Percentiles rank a stretch among this genome's conserved stretches.
Conservation (phyloP, 2,329 filamentous ascomycete genomes). For the Pleoardoris graminearum region DNA sequence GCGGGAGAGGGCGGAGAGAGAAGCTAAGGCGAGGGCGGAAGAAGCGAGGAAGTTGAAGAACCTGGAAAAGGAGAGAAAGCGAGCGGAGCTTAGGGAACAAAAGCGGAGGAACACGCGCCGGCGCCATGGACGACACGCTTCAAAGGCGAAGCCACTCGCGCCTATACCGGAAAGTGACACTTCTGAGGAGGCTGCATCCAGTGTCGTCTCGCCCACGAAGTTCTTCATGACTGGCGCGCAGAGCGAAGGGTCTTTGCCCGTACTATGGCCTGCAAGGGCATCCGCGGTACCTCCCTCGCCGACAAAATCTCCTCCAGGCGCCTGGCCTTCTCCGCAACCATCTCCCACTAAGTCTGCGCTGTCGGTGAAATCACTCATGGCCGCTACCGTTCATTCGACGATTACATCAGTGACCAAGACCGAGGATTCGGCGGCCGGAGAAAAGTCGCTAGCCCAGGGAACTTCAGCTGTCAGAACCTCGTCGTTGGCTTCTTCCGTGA, state of each 20-base stretch:
- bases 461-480: neutral
- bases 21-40: neutral
- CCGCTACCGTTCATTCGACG: neutral
- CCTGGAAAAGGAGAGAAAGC: conserved; percentile 1
- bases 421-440: neutral
- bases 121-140: neutral
- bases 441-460: neutral
- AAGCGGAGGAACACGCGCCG: neutral
- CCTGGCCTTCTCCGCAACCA: conserved; percentile 18
- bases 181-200: conserved; percentile 10
- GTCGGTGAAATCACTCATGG: neutral
- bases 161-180: conserved; percentile 15
- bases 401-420: conserved; percentile 5
- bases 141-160: conserved; percentile 7
- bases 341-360: conserved; percentile 1
- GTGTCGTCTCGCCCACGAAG: conserved; percentile 18
- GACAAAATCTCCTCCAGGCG: conserved; percentile 10
- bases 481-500: neutral
- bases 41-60: neutral
- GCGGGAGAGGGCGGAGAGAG: neutral
- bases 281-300: conserved; percentile 3
- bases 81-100: neutral
- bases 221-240: conserved; percentile 30
- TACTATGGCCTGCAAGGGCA: neutral
- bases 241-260: conserved; percentile 16